These are phyloP conservation scores for Rhodomyrtus tomentosa DNA, from an alignment of 345 rosid species.

Conservation along the genomic window DNA sequence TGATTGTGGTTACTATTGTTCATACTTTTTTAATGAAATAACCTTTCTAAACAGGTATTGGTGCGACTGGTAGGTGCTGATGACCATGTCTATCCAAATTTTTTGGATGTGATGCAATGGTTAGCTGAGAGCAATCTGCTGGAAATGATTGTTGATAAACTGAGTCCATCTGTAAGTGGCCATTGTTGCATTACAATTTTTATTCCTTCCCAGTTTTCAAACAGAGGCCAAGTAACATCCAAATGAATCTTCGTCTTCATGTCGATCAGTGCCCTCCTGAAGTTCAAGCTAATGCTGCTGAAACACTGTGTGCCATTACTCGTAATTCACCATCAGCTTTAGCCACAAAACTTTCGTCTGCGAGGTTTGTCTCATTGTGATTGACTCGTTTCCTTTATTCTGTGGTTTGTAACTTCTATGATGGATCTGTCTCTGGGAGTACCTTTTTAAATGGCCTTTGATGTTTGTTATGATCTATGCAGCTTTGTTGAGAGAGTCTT, in stretches of 20 bases:
- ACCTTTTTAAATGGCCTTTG: neutral
- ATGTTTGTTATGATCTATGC: slow-evolving; percentile 7
- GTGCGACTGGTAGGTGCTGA: slow-evolving; percentile 96
- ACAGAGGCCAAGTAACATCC: neutral
- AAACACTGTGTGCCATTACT: slow-evolving; percentile 85
- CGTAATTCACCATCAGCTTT: slow-evolving; percentile 85
- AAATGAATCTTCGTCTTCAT: slow-evolving; percentile 1
- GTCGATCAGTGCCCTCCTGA: slow-evolving; percentile 62
- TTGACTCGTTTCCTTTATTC: neutral
- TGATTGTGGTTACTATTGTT: neutral
- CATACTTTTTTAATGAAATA: neutral
- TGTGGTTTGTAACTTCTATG: neutral
- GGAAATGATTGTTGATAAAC: slow-evolving; percentile 93
- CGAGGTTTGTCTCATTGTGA: slow-evolving; percentile 40
- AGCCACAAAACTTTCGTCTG: slow-evolving; percentile 82
- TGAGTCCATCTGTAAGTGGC: slow-evolving; percentile 71
- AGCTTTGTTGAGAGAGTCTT: slow-evolving; percentile 89
- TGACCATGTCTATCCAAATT: slow-evolving; percentile 91
- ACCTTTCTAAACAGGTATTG: slow-evolving; percentile 50
- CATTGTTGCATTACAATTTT: neutral
- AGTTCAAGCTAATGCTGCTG: slow-evolving; percentile 94
- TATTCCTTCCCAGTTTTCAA: neutral
- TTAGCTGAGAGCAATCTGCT: slow-evolving; percentile 79
- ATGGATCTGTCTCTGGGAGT: neutral
- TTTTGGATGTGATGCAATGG: slow-evolving; percentile 98